Base-by-base conservation (phyloP, 2,329 filamentous ascomycete species). In the Gremmenia infestans region DNA sequence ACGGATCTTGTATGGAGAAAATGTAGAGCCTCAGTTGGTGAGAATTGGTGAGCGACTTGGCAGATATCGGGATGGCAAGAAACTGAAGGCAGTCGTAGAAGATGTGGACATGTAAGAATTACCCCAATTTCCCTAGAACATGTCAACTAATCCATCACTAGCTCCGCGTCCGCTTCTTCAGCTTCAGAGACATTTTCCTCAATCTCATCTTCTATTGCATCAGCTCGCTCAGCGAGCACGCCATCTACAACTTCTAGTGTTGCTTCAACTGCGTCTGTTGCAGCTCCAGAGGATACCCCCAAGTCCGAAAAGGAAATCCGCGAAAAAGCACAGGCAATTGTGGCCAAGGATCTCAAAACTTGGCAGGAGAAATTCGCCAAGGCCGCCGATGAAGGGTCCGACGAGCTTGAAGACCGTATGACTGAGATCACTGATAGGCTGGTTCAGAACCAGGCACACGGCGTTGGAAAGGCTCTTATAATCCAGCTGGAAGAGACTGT, bases 1-100 rank as follows among this genome's bases (percentile, higher is more conserved):
- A 11, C 84, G 88, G 25, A 80, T 88, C 14, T 75, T 97, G 5
- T 97, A 97, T 68, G 82, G 86, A 11, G 86, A 96, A 68, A 96
- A 96, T 65, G 92, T 99, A 3, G 92, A 97, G 74, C 95, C 95
- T 14, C 95, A 99, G 72, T 80, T 99, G 14, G 82, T 93, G 55
- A 90, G 91, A 66, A 97, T 99, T 66, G 89, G 90, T 12, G 88
- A 97, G 74, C 86, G 92, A 47, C 81, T 99, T 11, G 92, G 91
- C 42, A 80, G 88, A 48, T 89, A 91, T 55, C 72, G 78, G 22
- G 78, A 82, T 64, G 82, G 82, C 19, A 83, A 82, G 68, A 85
- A 82, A 63, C 64, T 87, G 22, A 79, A 85, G 62, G 79, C 81
- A 37, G 80, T 77, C 17, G 73, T 82, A 43, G 79, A 83, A 48